Conservation (phyloP, 352 stramenopile genomes). For the Globisporangium perplexum region DNA sequence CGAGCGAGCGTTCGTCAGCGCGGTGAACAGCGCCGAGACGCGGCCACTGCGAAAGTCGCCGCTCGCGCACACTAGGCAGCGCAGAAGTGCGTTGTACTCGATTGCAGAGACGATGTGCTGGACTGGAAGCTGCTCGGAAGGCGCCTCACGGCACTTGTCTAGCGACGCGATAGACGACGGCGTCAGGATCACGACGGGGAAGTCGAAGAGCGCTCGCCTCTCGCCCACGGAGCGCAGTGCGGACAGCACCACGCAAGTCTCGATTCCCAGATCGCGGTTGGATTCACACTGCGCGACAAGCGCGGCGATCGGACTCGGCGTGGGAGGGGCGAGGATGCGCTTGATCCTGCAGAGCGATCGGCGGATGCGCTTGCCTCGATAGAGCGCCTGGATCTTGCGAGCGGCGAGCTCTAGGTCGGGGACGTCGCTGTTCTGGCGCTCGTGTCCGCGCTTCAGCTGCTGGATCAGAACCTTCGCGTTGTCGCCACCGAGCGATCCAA, state of each 20-base stretch:
- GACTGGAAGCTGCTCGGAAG: constrained; percentile 7
- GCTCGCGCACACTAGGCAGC: constrained; percentile 27
- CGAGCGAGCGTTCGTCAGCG: constrained; percentile 33
- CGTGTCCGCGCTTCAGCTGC: constrained; percentile 29
- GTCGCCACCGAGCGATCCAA: constrained; percentile 3
- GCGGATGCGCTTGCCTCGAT: constrained; percentile 39
- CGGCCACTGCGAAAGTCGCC: constrained; percentile 26
- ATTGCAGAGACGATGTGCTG: constrained; percentile 41
- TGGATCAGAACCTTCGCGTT: constrained; percentile 36
- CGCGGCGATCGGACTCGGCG: constrained; percentile 22
- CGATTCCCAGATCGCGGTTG: constrained; percentile 17
- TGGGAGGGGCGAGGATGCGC: constrained; percentile 15
- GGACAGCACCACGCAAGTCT: constrained; percentile 21
- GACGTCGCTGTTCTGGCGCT: constrained; percentile 18
- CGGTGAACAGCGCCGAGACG: constrained; percentile 26
- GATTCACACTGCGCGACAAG: constrained; percentile 24
- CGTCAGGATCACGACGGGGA: constrained; percentile 30
- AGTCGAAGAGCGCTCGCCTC: constrained; percentile 47
- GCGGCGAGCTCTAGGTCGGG: constrained; percentile 26
- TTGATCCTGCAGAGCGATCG: constrained; percentile 30
- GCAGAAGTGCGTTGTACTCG: constrained; percentile 35
- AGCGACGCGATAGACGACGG: not conserved
- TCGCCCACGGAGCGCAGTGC: constrained; percentile 25
- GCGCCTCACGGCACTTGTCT: not conserved
- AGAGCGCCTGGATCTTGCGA: constrained; percentile 48